Base-by-base conservation (phyloP, 2,329 filamentous ascomycete genomes). In the Apiospora malaysiana region DNA sequence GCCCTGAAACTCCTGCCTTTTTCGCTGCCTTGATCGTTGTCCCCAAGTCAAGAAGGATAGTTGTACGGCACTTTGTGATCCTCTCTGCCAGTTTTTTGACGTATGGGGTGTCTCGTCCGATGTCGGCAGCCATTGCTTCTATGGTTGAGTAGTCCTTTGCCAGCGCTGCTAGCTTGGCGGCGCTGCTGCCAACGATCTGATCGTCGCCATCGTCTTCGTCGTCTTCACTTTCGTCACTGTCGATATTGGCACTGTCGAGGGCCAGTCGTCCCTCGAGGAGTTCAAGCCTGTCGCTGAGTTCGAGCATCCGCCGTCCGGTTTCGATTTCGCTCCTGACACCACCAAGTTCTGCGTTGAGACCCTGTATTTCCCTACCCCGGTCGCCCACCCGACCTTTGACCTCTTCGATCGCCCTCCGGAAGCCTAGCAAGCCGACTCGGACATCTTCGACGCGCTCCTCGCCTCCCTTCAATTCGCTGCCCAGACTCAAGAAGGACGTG, bases 361-460 rank as follows among this genome's bases (percentile, higher is more conserved):
- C 81, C 47, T 85, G 84, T 1, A 94, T 88, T 75, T 95, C 91
- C 25, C 82, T 81, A 32, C 89, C 89, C 73, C 92, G 87, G 71
- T 88, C 86, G 9, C 85, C 83, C 0, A 98, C 93, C 23, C 86
- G 87, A 12, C 83, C 84, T 78, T 90, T 90, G 67, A 98, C 87
- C 68, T 91, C 91, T 74, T 93, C 91, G 0, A 98, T 89, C 68
- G 96, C 94, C 73, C 95, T 88, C 72, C 91, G 87, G 77, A 99
- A 98, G 0, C 94, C 94, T 72, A 98, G 81, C 70, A 99, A 82
- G 0, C 94, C 94, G 0, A 99, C 93, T 59, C 94, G 89, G 43
- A 98, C 92, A 78, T 97, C 94, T 79, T 97, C 95, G 0, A 98
- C 92, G 79, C 92, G 93, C 77, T 98, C 95, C 78, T 97, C 95